Conservation (phyloP, 352 stramenopile genomes). For the Discostella stelligera region DNA sequence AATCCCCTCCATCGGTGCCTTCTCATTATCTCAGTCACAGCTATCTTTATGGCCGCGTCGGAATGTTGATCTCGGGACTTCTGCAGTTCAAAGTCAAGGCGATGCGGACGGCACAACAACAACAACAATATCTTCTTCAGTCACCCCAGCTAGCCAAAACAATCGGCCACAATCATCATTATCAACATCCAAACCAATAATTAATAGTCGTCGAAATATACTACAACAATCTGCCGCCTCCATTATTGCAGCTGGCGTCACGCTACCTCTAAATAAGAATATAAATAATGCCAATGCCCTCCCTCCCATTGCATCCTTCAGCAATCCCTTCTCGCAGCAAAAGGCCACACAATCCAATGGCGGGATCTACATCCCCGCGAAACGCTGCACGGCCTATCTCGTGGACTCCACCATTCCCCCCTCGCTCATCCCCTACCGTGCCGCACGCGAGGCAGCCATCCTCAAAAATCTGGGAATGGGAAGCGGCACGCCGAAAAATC, state of each 20-base stretch:
- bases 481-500: slow-evolving; percentile 60
- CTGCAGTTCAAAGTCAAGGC: background rate
- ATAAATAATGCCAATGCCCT: slow-evolving; percentile 1
- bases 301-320: slow-evolving; percentile 17
- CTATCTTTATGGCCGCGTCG: background rate
- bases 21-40: background rate
- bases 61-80: background rate
- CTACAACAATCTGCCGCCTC: slow-evolving; percentile 11
- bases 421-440: slow-evolving; percentile 61
- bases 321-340: background rate
- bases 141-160: too few relatives aligned
- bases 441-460: slow-evolving; percentile 47
- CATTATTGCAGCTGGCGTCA: background rate
- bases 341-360: slow-evolving; percentile 17
- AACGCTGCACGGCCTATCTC: slow-evolving; percentile 62
- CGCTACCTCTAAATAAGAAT: background rate
- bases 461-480: slow-evolving; percentile 63
- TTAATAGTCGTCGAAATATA: background rate
- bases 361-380: slow-evolving; percentile 43
- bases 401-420: slow-evolving; percentile 76
- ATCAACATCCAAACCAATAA: background rate
- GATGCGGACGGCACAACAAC: background rate
- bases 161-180: too few relatives aligned
- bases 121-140: too few relatives aligned
- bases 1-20: background rate